phyloP scores from a whole-genome alignment of 805 yeast species.

The Ogataea kodamae region DNA sequence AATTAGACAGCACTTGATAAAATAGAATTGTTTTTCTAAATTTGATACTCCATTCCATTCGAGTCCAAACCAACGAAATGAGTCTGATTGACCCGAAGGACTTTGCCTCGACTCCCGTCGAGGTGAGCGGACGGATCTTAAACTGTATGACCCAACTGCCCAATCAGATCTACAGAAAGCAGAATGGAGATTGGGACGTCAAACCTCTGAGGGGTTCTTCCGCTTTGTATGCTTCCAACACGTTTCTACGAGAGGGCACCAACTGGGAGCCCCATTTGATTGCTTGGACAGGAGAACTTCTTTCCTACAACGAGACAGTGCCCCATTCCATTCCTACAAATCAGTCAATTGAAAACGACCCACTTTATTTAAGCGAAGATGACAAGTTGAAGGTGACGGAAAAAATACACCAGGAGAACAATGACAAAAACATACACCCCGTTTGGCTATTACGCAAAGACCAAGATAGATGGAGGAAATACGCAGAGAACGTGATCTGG shows the following conservation, averaged over 20 bases:
- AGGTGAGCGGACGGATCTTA: conserved; percentile 62
- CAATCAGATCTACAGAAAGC: conserved; percentile 47
- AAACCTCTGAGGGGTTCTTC: conserved; percentile 75
- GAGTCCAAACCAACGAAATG: conserved; percentile 1
- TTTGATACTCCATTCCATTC: neutral
- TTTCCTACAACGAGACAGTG: conserved; percentile 24
- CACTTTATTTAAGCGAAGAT: conserved; percentile 52
- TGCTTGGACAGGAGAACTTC: conserved; percentile 95
- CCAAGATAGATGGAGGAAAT: conserved; percentile 80
- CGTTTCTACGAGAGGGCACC: conserved; percentile 57
- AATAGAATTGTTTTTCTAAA: conserved; percentile 1
- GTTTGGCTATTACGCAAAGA: conserved; percentile 82
- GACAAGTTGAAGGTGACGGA: conserved; percentile 52
- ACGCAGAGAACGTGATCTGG: conserved; percentile 90
- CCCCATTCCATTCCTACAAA: conserved; percentile 27
- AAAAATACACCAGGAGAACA: conserved; percentile 43
- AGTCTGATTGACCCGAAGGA: conserved; percentile 17
- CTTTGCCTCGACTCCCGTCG: conserved; percentile 26
- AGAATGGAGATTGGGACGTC: conserved; percentile 50
- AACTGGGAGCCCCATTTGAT: conserved; percentile 86
- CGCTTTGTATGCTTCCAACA: conserved; percentile 74
- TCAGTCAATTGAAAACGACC: conserved; percentile 47
- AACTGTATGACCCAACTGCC: conserved; percentile 69
- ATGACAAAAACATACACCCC: conserved; percentile 64
- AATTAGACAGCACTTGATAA: conserved; percentile 5